These are phyloP conservation scores for Penicillium sp. DNA, from an alignment of 2,329 filamentous ascomycete species.

Conservation along the genomic window DNA sequence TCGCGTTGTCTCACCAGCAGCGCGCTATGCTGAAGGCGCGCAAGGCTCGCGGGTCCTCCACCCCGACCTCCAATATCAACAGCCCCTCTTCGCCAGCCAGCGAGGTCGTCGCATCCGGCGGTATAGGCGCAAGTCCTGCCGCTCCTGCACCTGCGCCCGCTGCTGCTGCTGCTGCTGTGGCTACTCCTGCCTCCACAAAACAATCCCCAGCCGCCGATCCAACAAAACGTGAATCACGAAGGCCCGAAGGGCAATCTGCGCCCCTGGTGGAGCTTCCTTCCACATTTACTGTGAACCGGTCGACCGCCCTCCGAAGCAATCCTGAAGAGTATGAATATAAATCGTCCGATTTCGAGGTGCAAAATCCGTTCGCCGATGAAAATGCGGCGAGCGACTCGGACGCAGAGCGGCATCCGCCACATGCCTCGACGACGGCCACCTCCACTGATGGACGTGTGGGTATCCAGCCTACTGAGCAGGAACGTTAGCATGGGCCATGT, in stretches of 20 bases:
- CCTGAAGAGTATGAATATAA: slow-evolving; percentile 43
- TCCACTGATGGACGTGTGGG: slow-evolving; percentile 14
- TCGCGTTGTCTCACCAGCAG: slow-evolving; percentile 83
- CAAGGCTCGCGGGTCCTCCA: slow-evolving; percentile 40
- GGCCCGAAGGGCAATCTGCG: slow-evolving; percentile 12
- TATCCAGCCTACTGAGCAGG: slow-evolving; percentile 23
- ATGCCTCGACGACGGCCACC: not conserved
- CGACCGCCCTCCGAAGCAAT: slow-evolving; percentile 19
- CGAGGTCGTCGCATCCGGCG: slow-evolving; percentile 25
- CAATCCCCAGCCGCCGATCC: not conserved
- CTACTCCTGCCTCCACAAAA: not conserved
- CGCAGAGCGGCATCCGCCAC: slow-evolving; percentile 19
- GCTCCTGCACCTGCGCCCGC: slow-evolving; percentile 9
- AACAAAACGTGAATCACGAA: slow-evolving; percentile 4
- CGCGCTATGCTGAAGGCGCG: slow-evolving; percentile 71
- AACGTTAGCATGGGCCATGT: slow-evolving; percentile 18
- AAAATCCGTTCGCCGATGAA: slow-evolving; percentile 51
- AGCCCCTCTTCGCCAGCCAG: slow-evolving; percentile 30
- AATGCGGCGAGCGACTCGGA: slow-evolving; percentile 28
- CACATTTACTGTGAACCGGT: slow-evolving; percentile 23
- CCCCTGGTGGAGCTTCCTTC: slow-evolving; percentile 23
- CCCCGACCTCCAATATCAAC: slow-evolving; percentile 20
- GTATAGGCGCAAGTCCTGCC: slow-evolving; percentile 16
- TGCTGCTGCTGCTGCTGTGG: not conserved
- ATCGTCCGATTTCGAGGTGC: slow-evolving; percentile 48